These are phyloP conservation scores for Thelephora aurantiotincta DNA, from an alignment of 768 basidiomycete species.

Conservation along the genomic window DNA sequence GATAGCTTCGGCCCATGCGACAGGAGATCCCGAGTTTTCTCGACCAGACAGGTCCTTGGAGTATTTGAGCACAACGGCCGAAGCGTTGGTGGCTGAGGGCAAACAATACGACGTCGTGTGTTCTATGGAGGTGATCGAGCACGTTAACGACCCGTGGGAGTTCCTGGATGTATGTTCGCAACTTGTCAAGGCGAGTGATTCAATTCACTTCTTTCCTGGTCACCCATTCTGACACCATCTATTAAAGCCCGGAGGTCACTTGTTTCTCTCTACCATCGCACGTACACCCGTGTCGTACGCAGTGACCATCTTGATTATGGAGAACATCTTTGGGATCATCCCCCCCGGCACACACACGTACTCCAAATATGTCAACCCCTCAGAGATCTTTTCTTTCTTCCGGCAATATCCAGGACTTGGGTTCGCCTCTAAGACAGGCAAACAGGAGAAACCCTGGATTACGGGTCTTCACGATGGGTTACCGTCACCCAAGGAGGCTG, in stretches of 20 bases:
- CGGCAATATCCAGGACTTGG: slow-evolving; percentile 28
- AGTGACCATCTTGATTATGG: slow-evolving; percentile 65
- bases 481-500: slow-evolving; percentile 54
- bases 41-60: slow-evolving; percentile 22
- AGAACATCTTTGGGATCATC: slow-evolving; percentile 69
- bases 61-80: slow-evolving; percentile 66
- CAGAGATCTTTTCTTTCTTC: slow-evolving; percentile 79
- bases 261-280: slow-evolving; percentile 91
- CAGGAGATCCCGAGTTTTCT: slow-evolving; percentile 51
- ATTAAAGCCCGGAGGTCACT: slow-evolving; percentile 83
- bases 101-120: slow-evolving; percentile 84
- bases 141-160: slow-evolving; percentile 80
- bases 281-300: slow-evolving; percentile 67
- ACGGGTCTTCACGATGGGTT: slow-evolving; percentile 30
- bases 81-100: slow-evolving; percentile 39
- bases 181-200: slow-evolving; percentile 62
- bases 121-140: slow-evolving; percentile 96
- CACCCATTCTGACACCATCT: background rate
- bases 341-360: slow-evolving; percentile 83
- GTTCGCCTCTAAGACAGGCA: background rate
- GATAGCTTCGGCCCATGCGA: slow-evolving; percentile 74
- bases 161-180: slow-evolving; percentile 76
- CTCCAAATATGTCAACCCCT: slow-evolving; percentile 78
- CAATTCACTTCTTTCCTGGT: background rate
- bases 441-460: slow-evolving; percentile 37